A percentile compares a stretch with the other conserved stretches of the same genome.
phyloP scores from a whole-genome alignment of 2,329 filamentous ascomycete genomes.

The Thielaviopsis musarum region DNA sequence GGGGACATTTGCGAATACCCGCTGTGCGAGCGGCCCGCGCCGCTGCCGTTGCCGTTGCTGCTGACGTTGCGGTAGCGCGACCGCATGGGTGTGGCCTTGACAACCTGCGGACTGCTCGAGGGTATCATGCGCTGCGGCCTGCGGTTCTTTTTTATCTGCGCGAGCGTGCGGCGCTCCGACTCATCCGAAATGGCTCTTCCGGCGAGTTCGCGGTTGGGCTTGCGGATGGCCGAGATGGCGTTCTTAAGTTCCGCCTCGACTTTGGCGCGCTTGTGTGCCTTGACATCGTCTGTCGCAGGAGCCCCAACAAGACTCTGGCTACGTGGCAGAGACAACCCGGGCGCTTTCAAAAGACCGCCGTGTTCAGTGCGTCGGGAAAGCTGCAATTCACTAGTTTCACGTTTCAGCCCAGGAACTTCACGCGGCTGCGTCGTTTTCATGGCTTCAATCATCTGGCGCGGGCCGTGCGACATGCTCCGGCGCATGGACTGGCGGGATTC shows the following conservation, averaged over 20 bases:
- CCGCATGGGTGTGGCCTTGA: constrained; percentile 42
- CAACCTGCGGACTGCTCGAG: constrained; percentile 24
- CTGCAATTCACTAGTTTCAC: constrained; percentile 48
- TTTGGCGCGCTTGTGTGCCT: constrained; percentile 46
- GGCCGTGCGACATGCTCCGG: constrained; percentile 38
- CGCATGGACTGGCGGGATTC: constrained; percentile 15
- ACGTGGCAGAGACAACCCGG: constrained; percentile 19
- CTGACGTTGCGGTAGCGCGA: constrained; percentile 23
- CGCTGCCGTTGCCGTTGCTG: neutral
- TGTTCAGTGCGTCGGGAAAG: constrained; percentile 27
- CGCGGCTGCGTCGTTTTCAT: constrained; percentile 53
- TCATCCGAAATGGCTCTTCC: constrained; percentile 51
- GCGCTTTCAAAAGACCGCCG: constrained; percentile 23
- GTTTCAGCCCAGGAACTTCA: constrained; percentile 43
- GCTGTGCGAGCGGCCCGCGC: too few species aligned
- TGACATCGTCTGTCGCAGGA: constrained; percentile 32
- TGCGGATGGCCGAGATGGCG: constrained; percentile 57
- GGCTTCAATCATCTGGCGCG: constrained; percentile 42
- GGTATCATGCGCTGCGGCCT: constrained; percentile 28
- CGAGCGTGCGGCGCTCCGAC: constrained; percentile 41
- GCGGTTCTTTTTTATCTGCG: constrained; percentile 32
- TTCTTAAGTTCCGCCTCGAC: constrained; percentile 55
- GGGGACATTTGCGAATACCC: too few species aligned
- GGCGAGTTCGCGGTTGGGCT: constrained; percentile 56
- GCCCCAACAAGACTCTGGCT: constrained; percentile 29